Percentiles rank a stretch among this genome's conserved stretches.
These are phyloP conservation scores for Carnegiea gigantea DNA, from an alignment of 179 eudicot species.

Conservation along the genomic window DNA sequence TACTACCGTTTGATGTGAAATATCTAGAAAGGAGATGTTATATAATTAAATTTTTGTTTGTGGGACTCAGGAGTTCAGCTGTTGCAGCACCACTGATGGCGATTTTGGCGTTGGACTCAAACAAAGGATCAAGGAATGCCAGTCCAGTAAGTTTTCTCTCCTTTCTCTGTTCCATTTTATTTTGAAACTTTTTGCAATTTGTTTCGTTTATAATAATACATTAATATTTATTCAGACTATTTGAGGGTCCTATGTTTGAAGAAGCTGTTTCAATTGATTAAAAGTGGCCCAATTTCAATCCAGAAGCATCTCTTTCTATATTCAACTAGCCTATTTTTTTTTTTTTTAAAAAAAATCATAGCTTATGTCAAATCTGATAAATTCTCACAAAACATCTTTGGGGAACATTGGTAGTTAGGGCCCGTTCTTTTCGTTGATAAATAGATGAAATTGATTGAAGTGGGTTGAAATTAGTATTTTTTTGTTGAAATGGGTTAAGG, in stretches of 20 bases:
- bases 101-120: constrained; percentile 28
- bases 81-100: constrained; percentile 42
- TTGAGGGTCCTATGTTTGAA: no score
- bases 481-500: no score
- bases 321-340: no score
- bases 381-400: neutral
- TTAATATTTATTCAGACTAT: no score
- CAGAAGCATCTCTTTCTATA: neutral
- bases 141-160: constrained; percentile 36
- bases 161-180: no score
- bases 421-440: no score
- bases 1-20: neutral
- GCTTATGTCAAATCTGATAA: neutral
- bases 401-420: neutral
- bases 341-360: neutral
- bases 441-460: no score
- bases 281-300: neutral
- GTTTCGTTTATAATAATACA: no score
- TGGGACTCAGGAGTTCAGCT: constrained; percentile 41
- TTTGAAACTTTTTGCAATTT: no score
- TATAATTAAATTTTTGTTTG: constrained; percentile 1
- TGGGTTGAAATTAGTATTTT: no score
- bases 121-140: constrained; percentile 37
- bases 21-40: constrained; percentile 11
- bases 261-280: neutral